Evolutionary conservation across 176 grass and related monocot species (phyloP), one percentile per base, ranked within the genome.

Genomic region (Triticum turgidum): DNA sequence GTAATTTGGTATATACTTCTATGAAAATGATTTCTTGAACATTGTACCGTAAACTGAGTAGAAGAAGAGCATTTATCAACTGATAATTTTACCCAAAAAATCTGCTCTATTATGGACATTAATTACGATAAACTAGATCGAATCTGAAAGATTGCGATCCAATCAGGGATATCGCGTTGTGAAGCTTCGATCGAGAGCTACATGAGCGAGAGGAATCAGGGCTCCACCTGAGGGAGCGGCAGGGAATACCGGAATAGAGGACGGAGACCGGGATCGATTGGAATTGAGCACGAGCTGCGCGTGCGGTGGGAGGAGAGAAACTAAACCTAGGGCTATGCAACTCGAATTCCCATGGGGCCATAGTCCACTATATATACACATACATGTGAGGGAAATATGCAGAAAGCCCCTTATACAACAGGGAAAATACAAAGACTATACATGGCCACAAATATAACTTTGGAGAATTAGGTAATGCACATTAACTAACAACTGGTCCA

Each of bases 1-100:
- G 59, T 63, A 34, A 22, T 72, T 78, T 78, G 49, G 51, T 78
- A 81, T 52, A 79, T 80, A 44, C 32, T 82, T 21, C 0, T 66
- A 76, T 70, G 75, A 35, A 4, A 62, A 7, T 47, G 45, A 3
- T 35, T 7, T 69, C 35, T 67, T 18, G 47, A 69, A 5, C 70
- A 82, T 68, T 61, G 5, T 39, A 69, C 20, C 45, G 1, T 70
- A 78, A 37, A 83, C 73, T 38, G 64, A 38, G 69, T 71, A 64
- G 7, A 81, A 63, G 14, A 65, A 81, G 39, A 27, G 27, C 11
- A 76, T 35, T 81, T 49, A 62, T 76, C 7, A 32, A 68, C 39
- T 41, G 9, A 68, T 33, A 75, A 64, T 22, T 35, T 65, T 61
- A 66, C 56, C 17, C 56, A 59, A 81, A 64, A 64, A 17, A 52